Percentiles rank a stretch among this genome's conserved stretches.
These are phyloP conservation scores for Metschnikowia hibisci DNA, from an alignment of 805 yeast genomes.

Conservation along the genomic window DNA sequence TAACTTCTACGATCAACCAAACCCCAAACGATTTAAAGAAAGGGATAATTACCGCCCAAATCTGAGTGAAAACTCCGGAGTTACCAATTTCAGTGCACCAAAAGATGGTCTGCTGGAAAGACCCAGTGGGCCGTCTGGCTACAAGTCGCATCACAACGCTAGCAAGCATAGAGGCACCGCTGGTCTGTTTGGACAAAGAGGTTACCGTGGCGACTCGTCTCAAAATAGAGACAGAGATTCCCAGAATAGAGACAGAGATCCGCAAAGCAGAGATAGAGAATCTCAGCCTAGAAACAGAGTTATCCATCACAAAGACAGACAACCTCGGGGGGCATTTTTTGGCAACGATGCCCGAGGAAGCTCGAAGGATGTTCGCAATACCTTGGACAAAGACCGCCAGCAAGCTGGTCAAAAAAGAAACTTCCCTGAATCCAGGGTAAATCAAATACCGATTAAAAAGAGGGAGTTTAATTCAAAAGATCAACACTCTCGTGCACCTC, in stretches of 20 bases:
- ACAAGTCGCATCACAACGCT: constrained; percentile 1
- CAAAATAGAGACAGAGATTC: constrained; percentile 1
- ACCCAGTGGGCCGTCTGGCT: constrained; percentile 16
- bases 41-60: constrained; percentile 18
- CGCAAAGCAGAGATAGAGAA: neutral
- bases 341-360: constrained; percentile 1
- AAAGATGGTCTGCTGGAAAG: constrained; percentile 7
- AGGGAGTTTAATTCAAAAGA: constrained; percentile 8
- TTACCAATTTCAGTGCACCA: neutral
- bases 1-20: constrained; percentile 10
- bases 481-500: neutral
- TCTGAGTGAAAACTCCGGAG: constrained; percentile 4
- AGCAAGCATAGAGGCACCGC: neutral
- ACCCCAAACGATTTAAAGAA: constrained; percentile 13
- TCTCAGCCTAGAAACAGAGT: neutral
- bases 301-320: neutral
- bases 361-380: constrained; percentile 2
- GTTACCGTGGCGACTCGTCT: neutral
- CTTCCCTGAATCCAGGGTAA: constrained; percentile 6
- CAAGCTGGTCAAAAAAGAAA: constrained; percentile 3
- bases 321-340: neutral
- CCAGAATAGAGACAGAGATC: neutral
- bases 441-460: constrained; percentile 7
- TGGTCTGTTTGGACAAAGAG: neutral
- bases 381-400: neutral